Evolutionary conservation across 345 rosid genomes (phyloP).

Genomic region (Citrus sp.): DNA sequence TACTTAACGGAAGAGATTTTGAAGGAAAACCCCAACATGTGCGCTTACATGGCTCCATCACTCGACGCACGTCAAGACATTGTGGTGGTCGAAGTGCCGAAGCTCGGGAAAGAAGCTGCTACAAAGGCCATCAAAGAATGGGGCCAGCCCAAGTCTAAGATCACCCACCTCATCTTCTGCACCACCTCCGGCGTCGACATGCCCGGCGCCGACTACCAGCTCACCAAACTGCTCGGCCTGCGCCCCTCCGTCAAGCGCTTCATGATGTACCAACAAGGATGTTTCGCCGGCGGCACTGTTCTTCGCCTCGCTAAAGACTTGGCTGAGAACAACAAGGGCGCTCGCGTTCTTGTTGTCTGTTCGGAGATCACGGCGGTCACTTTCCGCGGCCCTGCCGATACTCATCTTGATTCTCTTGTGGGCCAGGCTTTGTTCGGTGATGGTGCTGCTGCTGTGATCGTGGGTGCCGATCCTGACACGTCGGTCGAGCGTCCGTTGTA

Average conservation of each 20-base stretch:
- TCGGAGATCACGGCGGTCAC: conserved; percentile 76
- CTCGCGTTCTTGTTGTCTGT: conserved; percentile 76
- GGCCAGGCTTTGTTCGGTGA: conserved; percentile 76
- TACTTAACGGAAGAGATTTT: conserved; percentile 62
- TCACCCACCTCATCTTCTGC: conserved; percentile 81
- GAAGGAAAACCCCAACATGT: conserved; percentile 53
- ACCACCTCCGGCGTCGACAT: conserved; percentile 87
- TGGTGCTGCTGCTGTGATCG: conserved; percentile 63
- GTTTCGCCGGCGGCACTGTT: conserved; percentile 82
- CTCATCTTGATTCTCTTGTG: conserved; percentile 62
- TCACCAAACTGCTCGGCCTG: conserved; percentile 78
- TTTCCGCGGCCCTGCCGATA: conserved; percentile 75
- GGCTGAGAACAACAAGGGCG: conserved; percentile 75
- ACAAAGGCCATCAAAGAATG: conserved; percentile 72
- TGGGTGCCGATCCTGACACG: conserved; percentile 60
- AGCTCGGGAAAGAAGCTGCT: conserved; percentile 78
- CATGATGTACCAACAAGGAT: conserved; percentile 73
- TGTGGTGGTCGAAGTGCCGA: conserved; percentile 77
- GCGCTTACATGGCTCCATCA: conserved; percentile 70
- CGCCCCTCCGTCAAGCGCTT: conserved; percentile 71
- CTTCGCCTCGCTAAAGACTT: conserved; percentile 81
- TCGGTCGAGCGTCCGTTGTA: conserved; percentile 52
- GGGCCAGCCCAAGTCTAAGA: conserved; percentile 85
- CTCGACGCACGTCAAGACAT: conserved; percentile 72
- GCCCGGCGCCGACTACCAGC: conserved; percentile 95